These are phyloP conservation scores for Rhododendron simsii DNA, from an alignment of 148 eudicot genomes.

Conservation along the genomic window DNA sequence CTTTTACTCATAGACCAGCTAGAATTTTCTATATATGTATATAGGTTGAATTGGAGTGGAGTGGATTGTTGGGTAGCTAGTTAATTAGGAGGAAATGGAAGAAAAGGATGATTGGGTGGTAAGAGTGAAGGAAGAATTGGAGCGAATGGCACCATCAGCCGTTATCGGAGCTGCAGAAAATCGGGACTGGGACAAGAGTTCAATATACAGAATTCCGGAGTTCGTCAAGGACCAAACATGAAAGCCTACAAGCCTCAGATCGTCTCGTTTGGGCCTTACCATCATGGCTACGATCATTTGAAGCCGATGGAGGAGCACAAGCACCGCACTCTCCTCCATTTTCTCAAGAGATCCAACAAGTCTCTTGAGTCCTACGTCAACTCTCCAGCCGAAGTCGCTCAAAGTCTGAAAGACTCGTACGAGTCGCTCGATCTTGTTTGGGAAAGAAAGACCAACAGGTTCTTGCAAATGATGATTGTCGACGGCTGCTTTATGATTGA, in stretches of 20 bases:
- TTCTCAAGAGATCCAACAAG: slow-evolving; percentile 33
- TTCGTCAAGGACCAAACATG: slow-evolving; percentile 25
- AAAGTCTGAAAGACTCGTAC: slow-evolving; percentile 29
- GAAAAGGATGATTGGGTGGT: slow-evolving; percentile 4
- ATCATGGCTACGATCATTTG: slow-evolving; percentile 20
- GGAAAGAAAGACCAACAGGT: slow-evolving; percentile 12
- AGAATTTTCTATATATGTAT: neutral
- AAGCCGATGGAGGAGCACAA: slow-evolving; percentile 37
- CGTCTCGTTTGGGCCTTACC: slow-evolving; percentile 46
- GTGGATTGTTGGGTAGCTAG: neutral
- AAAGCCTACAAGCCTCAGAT: slow-evolving; percentile 35
- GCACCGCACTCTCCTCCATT: slow-evolving; percentile 29
- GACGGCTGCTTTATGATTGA: slow-evolving; percentile 50
- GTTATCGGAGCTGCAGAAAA: neutral
- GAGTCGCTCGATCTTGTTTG: slow-evolving; percentile 19
- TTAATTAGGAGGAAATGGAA: no score
- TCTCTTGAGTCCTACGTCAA: slow-evolving; percentile 5
- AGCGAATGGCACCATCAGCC: neutral
- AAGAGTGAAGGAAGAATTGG: neutral
- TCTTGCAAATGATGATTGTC: slow-evolving; percentile 35
- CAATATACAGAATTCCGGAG: slow-evolving; percentile 31
- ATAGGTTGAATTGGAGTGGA: neutral
- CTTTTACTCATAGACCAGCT: neutral
- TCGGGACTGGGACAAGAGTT: slow-evolving; percentile 25
- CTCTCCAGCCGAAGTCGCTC: slow-evolving; percentile 6